A percentile compares a stretch with the other conserved stretches of the same genome.
These are phyloP conservation scores for Fonsecaea monophora DNA, from an alignment of 2,329 filamentous ascomycete genomes.

Conservation along the genomic window DNA sequence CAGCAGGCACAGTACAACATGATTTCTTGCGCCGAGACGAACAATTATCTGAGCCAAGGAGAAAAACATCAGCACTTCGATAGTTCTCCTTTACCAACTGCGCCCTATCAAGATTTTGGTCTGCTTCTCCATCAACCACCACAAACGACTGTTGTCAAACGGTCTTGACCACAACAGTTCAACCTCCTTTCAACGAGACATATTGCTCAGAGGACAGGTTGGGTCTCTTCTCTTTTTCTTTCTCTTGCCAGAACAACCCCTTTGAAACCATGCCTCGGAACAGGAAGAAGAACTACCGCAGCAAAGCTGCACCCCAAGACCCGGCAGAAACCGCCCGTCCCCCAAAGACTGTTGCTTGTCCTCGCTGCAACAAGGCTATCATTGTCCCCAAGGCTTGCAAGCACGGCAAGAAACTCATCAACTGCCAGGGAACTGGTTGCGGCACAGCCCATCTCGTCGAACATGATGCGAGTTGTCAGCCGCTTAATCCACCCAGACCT, in stretches of 20 bases:
- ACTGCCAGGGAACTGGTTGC: constrained; percentile 28
- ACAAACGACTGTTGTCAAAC: not conserved
- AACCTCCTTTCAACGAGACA: not conserved
- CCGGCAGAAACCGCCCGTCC: not conserved
- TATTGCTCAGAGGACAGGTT: not conserved
- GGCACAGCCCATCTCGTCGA: constrained; percentile 23
- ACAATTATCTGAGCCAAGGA: not conserved
- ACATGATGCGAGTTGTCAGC: constrained; percentile 17
- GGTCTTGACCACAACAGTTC: not conserved
- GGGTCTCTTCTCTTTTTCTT: not conserved
- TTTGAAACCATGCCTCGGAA: constrained; percentile 9
- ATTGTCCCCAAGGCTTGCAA: constrained; percentile 25
- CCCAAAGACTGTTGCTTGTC: constrained; percentile 21
- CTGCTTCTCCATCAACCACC: not conserved
- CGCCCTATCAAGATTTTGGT: not conserved
- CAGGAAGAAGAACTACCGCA: constrained; percentile 14
- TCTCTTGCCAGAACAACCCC: not conserved
- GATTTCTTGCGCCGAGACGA: not conserved
- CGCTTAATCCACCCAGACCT: not conserved
- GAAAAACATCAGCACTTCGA: not conserved
- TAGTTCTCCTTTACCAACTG: not conserved
- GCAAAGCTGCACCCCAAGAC: constrained; percentile 6
- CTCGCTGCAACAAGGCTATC: constrained; percentile 19
- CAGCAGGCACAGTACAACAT: not conserved
- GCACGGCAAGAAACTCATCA: constrained; percentile 32